Base-by-base conservation (phyloP, 1,284 basidiomycete genomes). In the Trichosporon ovoides region DNA sequence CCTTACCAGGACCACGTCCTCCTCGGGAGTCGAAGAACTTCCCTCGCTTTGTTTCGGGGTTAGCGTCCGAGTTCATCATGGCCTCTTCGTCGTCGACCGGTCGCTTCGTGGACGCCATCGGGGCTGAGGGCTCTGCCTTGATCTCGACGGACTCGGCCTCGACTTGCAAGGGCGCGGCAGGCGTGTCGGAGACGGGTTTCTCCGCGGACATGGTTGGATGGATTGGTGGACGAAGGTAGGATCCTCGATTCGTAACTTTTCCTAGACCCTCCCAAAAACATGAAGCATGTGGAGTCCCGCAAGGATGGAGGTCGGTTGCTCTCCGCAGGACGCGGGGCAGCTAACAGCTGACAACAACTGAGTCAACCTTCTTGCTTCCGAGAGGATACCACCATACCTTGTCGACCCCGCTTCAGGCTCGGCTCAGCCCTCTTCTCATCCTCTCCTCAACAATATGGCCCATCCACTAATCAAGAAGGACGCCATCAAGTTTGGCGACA, bases 41-140 rank as follows among this genome's bases (percentile, higher is more conserved):
- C 16, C 43, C 43, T 16, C 43, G 43, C 43, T 48, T 48, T 13
- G 7, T n/a, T 16, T 48, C 43, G 14, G 43, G 43, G 22, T 20
- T 18, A 13, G 19, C 16, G 20, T 20, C 38, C 9, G 28, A 52
- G 59, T 64, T 64, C 56, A 57, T 50, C 13, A 55, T 55, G 2
- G 48, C 56, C 57, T 64, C 59, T 52, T 63, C 62, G 49, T 51
- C 43, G 24, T n/a, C 24, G 16, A 13, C 52, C n/a, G 46, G 33
- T 11, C 19, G 40, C 34, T 50, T 49, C 20, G 22, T 20, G 34
- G 7, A n/a, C 53, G 50, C 50, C 20, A 38, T 14, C 24, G 54
- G 24, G 3, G 55, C 35, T 10, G 43, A 1, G n/a, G 12, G 11
- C 43, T 48, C 43, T 16, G 43, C 22, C 43, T 48, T 31, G 24